Conservation (phyloP, 2,329 filamentous ascomycete genomes). For the Diaporthe sp. region DNA sequence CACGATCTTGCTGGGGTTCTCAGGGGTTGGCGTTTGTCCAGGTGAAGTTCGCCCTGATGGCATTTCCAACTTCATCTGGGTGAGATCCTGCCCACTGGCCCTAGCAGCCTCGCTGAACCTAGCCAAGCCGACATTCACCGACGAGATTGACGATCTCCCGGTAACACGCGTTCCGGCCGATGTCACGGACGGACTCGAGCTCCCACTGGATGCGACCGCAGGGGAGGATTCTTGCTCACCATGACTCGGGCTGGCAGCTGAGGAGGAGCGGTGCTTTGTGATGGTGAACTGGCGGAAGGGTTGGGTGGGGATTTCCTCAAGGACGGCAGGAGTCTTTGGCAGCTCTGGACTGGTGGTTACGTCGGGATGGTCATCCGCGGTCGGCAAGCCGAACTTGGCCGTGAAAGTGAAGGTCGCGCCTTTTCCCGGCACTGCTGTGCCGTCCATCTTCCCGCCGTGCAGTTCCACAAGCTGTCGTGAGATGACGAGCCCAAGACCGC, state of each 20-base stretch:
- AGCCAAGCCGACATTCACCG: slow-evolving; percentile 68
- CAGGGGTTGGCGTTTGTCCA: slow-evolving; percentile 50
- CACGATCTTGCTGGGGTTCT: slow-evolving; percentile 44
- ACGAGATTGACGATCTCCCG: slow-evolving; percentile 76
- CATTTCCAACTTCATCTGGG: slow-evolving; percentile 74
- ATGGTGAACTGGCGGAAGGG: slow-evolving; percentile 32
- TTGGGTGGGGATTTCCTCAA: slow-evolving; percentile 44
- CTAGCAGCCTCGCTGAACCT: slow-evolving; percentile 73
- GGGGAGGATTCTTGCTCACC: slow-evolving; percentile 51
- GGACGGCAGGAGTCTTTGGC: slow-evolving; percentile 45
- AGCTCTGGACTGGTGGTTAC: slow-evolving; percentile 54
- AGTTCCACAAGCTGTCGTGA: slow-evolving; percentile 96
- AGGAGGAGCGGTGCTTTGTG: slow-evolving; percentile 27
- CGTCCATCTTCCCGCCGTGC: slow-evolving; percentile 91
- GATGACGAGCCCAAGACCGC: slow-evolving; percentile 91
- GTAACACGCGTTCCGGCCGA: slow-evolving; percentile 70
- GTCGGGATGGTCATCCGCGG: slow-evolving; percentile 71
- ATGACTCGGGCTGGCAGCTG: slow-evolving; percentile 42
- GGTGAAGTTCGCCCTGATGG: slow-evolving; percentile 59
- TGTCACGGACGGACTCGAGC: slow-evolving; percentile 73
- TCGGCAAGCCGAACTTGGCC: slow-evolving; percentile 77
- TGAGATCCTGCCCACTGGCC: slow-evolving; percentile 69
- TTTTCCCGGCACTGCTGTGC: slow-evolving; percentile 82
- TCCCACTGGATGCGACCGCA: slow-evolving; percentile 70
- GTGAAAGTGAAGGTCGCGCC: slow-evolving; percentile 83